A percentile compares a stretch with the other conserved stretches of the same genome.
Evolutionary conservation across 2,329 filamentous ascomycete species (phyloP).

Genomic region (Epichloe festucae): DNA sequence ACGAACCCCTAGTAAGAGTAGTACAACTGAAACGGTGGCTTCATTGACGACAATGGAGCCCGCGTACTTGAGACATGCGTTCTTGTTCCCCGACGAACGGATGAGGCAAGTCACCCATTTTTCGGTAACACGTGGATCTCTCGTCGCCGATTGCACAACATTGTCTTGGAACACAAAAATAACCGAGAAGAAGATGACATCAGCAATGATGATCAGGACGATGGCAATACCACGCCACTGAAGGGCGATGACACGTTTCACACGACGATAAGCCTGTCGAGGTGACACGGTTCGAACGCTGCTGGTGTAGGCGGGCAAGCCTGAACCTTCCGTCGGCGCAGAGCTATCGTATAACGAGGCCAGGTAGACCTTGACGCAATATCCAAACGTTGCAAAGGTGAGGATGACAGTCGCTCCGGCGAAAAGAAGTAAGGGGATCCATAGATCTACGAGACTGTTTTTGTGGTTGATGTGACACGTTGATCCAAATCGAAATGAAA

Average conservation of each 20-base stretch:
- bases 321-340: conserved; percentile 56
- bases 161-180: conserved; percentile 83
- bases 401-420: conserved; percentile 63
- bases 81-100: conserved; percentile 41
- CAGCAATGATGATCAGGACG: conserved; percentile 76
- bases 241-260: conserved; percentile 74
- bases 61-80: conserved; percentile 50
- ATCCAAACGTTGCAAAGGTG: conserved; percentile 75
- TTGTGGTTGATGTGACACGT: conserved; percentile 91
- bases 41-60: conserved; percentile 55
- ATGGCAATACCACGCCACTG: conserved; percentile 92
- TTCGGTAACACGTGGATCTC: conserved; percentile 37
- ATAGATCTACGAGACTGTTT: conserved; percentile 72
- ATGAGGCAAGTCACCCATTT: conserved; percentile 65
- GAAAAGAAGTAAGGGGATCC: conserved; percentile 77
- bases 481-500: conserved; percentile 84
- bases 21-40: conserved; percentile 64
- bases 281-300: conserved; percentile 70
- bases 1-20: conserved; percentile 63
- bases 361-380: conserved; percentile 92
- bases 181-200: conserved; percentile 88
- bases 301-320: conserved; percentile 55
- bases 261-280: conserved; percentile 74
- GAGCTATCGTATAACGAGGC: conserved; percentile 65
- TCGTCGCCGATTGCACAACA: conserved; percentile 45